Percentiles rank a stretch among this genome's conserved stretches.
phyloP scores from a whole-genome alignment of 345 rosid species.

The Pistacia vera region DNA sequence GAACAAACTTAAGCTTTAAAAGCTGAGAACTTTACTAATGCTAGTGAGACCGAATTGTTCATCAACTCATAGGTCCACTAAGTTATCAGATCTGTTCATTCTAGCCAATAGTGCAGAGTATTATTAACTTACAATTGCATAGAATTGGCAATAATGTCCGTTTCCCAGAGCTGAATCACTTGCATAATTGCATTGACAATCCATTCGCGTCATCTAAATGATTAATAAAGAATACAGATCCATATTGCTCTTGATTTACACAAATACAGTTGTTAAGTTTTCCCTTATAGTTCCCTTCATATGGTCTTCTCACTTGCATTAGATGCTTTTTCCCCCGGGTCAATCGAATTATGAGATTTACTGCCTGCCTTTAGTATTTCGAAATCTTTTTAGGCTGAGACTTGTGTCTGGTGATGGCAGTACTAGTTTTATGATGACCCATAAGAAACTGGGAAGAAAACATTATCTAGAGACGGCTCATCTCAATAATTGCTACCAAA shows the following conservation, averaged over 20 bases:
- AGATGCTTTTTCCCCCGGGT: background rate
- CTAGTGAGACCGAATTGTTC: background rate
- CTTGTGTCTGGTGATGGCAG: background rate
- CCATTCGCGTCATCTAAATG: background rate
- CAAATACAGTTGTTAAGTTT: background rate
- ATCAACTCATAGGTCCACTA: background rate
- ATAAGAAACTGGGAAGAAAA: background rate
- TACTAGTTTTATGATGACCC: too few relatives aligned
- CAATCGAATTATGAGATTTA: background rate
- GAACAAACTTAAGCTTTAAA: background rate
- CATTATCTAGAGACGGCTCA: background rate
- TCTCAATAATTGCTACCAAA: background rate
- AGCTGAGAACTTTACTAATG: background rate
- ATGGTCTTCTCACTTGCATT: background rate
- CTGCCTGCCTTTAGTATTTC: background rate
- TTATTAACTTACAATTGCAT: background rate
- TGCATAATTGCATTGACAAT: background rate
- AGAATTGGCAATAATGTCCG: background rate
- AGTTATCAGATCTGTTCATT: too few relatives aligned
- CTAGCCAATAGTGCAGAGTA: too few relatives aligned
- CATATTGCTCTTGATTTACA: background rate
- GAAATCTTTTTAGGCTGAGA: too few relatives aligned
- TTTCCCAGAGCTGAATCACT: background rate
- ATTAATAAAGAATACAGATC: too few relatives aligned
- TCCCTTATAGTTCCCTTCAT: background rate